Conservation (phyloP, 495 filamentous ascomycete genomes). For the Penicillium coffeae region DNA sequence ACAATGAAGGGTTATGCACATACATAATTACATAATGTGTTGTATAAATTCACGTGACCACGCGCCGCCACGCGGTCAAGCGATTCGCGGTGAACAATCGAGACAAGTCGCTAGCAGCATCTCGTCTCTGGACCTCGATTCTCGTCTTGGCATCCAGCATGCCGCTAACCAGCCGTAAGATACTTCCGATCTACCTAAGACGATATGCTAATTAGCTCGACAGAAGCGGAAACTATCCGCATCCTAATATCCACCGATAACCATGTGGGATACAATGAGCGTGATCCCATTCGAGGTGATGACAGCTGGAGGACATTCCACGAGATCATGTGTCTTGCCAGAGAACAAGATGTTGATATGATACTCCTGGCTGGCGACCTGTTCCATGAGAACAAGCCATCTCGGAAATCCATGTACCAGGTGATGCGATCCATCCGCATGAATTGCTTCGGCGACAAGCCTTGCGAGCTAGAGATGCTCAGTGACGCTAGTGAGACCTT, state of each 20-base stretch:
- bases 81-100: no score
- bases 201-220: not conserved
- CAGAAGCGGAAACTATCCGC: conserved; percentile 86
- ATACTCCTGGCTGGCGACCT: conserved; percentile 90
- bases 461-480: conserved; percentile 91
- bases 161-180: conserved; percentile 18
- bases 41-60: not conserved
- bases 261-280: conserved; percentile 95
- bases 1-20: not conserved
- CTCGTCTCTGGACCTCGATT: no score
- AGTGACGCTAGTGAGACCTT: conserved; percentile 90
- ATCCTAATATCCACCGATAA: conserved; percentile 93
- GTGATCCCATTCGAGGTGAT: conserved; percentile 87
- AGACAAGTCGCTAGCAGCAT: no score
- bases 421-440: conserved; percentile 90
- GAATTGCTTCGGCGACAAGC: conserved; percentile 92
- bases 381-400: conserved; percentile 98
- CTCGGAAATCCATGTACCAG: conserved; percentile 93
- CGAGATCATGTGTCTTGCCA: conserved; percentile 89
- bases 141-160: conserved; percentile 10
- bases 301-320: conserved; percentile 97
- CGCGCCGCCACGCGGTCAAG: not conserved
- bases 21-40: not conserved
- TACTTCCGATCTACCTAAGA: not conserved
- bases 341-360: conserved; percentile 90